These are phyloP conservation scores for Starmerella sp. DNA, from an alignment of 805 yeast species.

Conservation along the genomic window DNA sequence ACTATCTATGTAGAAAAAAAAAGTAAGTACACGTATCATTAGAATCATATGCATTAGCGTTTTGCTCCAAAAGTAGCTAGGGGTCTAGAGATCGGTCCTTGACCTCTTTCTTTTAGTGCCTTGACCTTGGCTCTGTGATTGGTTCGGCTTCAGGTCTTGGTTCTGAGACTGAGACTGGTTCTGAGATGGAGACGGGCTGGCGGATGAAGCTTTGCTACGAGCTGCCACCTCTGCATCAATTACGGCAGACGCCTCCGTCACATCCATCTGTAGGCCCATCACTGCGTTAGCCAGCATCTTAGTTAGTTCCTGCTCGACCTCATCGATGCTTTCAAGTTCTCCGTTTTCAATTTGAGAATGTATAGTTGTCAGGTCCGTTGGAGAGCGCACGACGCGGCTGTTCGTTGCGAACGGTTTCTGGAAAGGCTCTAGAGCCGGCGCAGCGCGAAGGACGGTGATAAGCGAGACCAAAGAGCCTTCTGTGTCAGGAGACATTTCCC, in stretches of 20 bases:
- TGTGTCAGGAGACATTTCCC: background rate
- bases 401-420: background rate
- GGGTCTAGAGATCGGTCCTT: background rate
- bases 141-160: too few relatives aligned
- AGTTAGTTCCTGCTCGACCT: constrained; percentile 6
- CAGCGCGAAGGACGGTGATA: background rate
- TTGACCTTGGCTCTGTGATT: too few relatives aligned
- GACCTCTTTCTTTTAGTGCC: background rate
- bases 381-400: background rate
- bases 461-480: background rate
- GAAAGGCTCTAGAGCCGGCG: background rate
- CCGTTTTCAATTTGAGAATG: background rate
- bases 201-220: background rate
- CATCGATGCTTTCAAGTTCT: background rate
- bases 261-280: background rate
- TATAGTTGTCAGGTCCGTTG: background rate
- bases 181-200: background rate
- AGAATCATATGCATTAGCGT: too few relatives aligned
- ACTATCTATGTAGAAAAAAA: background rate
- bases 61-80: background rate
- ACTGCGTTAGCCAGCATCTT: constrained; percentile 13
- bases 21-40: background rate
- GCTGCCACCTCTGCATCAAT: background rate
- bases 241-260: background rate
- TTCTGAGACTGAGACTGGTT: too few relatives aligned